A percentile compares a stretch with the other conserved stretches of the same genome.
These are phyloP conservation scores for Pseudocercospora pini-densiflorae DNA, from an alignment of 2,329 filamentous ascomycete species.

Conservation along the genomic window DNA sequence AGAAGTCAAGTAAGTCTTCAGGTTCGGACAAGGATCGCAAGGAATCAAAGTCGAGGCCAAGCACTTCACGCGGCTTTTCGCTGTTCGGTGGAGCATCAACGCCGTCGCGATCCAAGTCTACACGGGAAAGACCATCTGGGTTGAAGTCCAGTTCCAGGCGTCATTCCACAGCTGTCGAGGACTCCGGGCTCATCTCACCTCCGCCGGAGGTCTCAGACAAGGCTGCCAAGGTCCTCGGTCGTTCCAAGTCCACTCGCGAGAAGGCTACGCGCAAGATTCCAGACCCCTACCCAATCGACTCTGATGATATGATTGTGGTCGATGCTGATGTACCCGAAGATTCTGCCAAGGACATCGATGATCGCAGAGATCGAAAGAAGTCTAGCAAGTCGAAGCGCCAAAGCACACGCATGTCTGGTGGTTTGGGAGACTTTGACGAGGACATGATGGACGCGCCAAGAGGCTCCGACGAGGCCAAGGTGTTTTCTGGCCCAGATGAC, in stretches of 20 bases:
- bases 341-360: slow-evolving; percentile 41
- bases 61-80: slow-evolving; percentile 62
- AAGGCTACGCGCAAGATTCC: slow-evolving; percentile 57
- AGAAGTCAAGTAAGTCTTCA: slow-evolving; percentile 70
- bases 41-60: slow-evolving; percentile 54
- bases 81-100: slow-evolving; percentile 61
- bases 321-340: slow-evolving; percentile 56
- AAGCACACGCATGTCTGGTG: slow-evolving; percentile 44
- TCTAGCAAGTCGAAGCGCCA: slow-evolving; percentile 49
- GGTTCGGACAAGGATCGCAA: slow-evolving; percentile 72
- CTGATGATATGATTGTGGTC: slow-evolving; percentile 62
- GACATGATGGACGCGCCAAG: slow-evolving; percentile 47
- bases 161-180: slow-evolving; percentile 62
- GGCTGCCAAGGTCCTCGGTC: slow-evolving; percentile 76
- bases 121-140: slow-evolving; percentile 57
- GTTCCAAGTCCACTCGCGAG: slow-evolving; percentile 53
- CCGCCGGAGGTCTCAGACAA: slow-evolving; percentile 73
- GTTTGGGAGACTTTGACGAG: slow-evolving; percentile 47
- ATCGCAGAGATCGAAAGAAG: slow-evolving; percentile 38
- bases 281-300: slow-evolving; percentile 65
- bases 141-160: slow-evolving; percentile 57
- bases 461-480: slow-evolving; percentile 45
- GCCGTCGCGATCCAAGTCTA: slow-evolving; percentile 65
- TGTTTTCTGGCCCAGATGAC: slow-evolving; percentile 55
- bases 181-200: slow-evolving; percentile 70